These are phyloP conservation scores for Annulohypoxylon stygium DNA, from an alignment of 495 filamentous ascomycete genomes.

Conservation along the genomic window DNA sequence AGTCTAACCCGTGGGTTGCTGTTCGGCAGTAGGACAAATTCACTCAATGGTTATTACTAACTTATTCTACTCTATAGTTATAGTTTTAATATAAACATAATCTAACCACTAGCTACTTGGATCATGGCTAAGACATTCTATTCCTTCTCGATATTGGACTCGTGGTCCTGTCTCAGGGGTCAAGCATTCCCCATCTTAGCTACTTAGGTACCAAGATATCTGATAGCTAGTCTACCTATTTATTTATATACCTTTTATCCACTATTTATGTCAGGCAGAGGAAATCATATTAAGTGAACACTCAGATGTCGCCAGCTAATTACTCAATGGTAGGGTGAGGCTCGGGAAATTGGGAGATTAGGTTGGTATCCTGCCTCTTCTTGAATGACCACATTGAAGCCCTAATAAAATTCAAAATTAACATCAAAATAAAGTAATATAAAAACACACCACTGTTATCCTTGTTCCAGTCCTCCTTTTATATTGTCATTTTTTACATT, in stretches of 20 bases:
- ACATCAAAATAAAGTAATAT: background rate
- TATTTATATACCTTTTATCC: background rate
- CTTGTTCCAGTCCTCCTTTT: background rate
- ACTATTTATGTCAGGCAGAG: background rate
- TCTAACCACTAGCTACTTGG: no score
- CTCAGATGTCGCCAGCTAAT: background rate
- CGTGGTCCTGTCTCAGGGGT: background rate
- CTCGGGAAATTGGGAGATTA: background rate
- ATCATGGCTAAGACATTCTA: no score
- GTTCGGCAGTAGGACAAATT: no score
- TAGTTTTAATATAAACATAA: no score
- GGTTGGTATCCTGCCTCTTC: no score
- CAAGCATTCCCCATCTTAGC: background rate
- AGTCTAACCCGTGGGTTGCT: no score
- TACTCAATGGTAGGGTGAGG: background rate
- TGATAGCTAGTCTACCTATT: no score
- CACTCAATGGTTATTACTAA: no score
- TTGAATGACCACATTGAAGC: background rate
- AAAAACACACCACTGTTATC: constrained; percentile 7
- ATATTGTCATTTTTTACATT: constrained; percentile 3
- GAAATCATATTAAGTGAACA: background rate
- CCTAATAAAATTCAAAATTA: background rate
- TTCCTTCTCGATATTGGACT: no score
- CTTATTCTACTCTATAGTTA: no score
- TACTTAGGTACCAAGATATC: background rate